These are phyloP conservation scores for Backusella morwellensis DNA, from an alignment of 192 early-diverging fungal genomes.

Conservation along the genomic window DNA sequence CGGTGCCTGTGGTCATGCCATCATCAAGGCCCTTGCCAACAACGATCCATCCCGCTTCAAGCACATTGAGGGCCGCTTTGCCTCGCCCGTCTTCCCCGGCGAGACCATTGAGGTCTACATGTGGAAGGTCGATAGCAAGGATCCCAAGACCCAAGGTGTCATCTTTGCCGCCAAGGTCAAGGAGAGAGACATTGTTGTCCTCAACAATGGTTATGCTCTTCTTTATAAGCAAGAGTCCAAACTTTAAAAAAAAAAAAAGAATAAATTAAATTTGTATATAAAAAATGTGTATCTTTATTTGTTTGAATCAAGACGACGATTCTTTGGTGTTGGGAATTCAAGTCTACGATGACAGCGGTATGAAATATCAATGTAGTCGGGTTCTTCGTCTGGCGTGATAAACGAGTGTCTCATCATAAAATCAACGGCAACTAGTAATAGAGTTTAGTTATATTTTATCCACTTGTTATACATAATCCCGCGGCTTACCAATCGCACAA, in stretches of 20 bases:
- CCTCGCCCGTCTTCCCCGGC: slow-evolving; percentile 69
- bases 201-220: slow-evolving; percentile 56
- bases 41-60: slow-evolving; percentile 58
- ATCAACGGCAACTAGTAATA: slow-evolving; percentile 59
- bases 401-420: slow-evolving; percentile 80
- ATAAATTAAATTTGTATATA: background rate
- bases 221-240: slow-evolving; percentile 27
- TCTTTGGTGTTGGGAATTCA: slow-evolving; percentile 59
- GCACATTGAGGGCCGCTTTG: slow-evolving; percentile 65
- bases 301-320: background rate
- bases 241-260: slow-evolving; percentile 8
- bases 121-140: slow-evolving; percentile 64
- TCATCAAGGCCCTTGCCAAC: slow-evolving; percentile 50
- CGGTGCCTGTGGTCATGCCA: slow-evolving; percentile 55
- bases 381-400: slow-evolving; percentile 76
- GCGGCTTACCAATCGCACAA: slow-evolving; percentile 55
- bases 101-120: slow-evolving; percentile 64
- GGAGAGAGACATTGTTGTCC: slow-evolving; percentile 60
- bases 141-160: slow-evolving; percentile 44
- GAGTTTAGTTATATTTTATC: background rate
- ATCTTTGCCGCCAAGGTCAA: slow-evolving; percentile 59
- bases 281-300: too few relatives aligned
- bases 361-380: slow-evolving; percentile 74
- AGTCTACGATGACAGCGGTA: slow-evolving; percentile 63
- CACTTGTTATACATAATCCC: too few relatives aligned